A percentile compares a stretch with the other conserved stretches of the same genome.
Evolutionary conservation across 2,329 filamentous ascomycete genomes (phyloP).

Genomic region (Penicillium sp.): DNA sequence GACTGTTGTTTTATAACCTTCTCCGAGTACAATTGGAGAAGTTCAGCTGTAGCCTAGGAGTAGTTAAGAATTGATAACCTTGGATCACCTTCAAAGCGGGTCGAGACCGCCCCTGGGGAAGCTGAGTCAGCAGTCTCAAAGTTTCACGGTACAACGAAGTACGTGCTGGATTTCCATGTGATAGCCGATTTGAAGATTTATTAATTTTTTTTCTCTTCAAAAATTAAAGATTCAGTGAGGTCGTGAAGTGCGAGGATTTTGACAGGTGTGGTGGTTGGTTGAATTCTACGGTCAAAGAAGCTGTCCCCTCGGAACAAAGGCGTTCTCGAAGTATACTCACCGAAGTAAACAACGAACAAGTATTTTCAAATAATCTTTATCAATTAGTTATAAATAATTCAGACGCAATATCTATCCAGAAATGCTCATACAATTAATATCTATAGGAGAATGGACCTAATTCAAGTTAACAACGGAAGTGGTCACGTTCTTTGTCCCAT

Average conservation of each 20-base stretch:
- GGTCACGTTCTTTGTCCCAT: not conserved
- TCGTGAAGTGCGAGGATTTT: not conserved
- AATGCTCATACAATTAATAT: too few species aligned
- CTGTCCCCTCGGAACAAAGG: too few species aligned
- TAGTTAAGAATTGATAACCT: not conserved
- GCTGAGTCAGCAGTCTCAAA: constrained; percentile 26
- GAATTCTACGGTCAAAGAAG: too few species aligned
- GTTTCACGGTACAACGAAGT: constrained; percentile 15
- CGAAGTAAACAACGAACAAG: not conserved
- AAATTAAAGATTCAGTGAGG: not conserved
- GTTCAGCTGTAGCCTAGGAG: not conserved
- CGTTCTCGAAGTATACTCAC: not conserved
- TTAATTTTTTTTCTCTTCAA: not conserved
- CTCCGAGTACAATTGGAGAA: constrained; percentile 1
- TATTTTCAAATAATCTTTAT: not conserved
- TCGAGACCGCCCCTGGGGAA: constrained; percentile 3
- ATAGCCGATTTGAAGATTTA: not conserved
- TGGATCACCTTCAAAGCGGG: not conserved
- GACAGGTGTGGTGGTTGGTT: not conserved
- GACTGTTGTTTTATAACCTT: not conserved
- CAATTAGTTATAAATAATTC: too few species aligned
- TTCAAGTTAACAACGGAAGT: not conserved
- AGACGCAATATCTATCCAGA: rapidly evolving
- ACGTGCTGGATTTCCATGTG: constrained; percentile 2
- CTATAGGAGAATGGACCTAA: too few species aligned